Base-by-base conservation (phyloP, 2,329 filamentous ascomycete species). In the Didymella pinodella region DNA sequence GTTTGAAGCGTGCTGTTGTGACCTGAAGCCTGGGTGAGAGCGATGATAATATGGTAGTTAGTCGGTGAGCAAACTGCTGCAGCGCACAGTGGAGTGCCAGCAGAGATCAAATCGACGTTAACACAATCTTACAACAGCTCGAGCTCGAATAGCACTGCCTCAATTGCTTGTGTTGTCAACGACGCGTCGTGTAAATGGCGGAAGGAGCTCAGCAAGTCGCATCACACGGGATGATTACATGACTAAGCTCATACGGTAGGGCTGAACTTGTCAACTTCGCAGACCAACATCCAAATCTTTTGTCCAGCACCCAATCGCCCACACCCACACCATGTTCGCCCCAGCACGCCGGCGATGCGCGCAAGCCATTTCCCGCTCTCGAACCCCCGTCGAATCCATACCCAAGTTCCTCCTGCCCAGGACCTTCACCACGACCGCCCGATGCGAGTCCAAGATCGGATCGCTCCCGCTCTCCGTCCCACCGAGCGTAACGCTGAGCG, bases 371-470 rank as follows among this genome's bases (percentile, higher is more conserved):
- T 74, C 86, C 47, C 70, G 78, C 34, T 76, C 81, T 58, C 79
- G 84, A 43, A 57, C 52, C 46, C 60, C 76, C 22, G 45, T 66
- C 54, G 78, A 82, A 58, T 83, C 83, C n/a, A 80, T 93, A 46
- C 90, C 90, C 29, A 79, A 85, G 26, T 93, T 93, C 75, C 87
- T 94, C 48, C 81, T 91, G 47, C 88, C 73, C 46, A 82, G 84
- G 72, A 79, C 80, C 63, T 97, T 97, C 82, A 93, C 91, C 56
- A 88, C 87, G 41, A 90, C 91, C 43, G 75, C 86, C 52, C 78
- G 80, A 74, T 83, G 84, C 67, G 80, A 83, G 57, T 97, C 94
- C 44, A 95, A 97, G 83, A 90, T 99, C 63, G 95, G 95, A 69
- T 85, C 88, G 68, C 90, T 90, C 60, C 75, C 76, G 46, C 69